These are phyloP conservation scores for Candida pseudoviswanathii DNA, from an alignment of 1,139 yeast genomes.

Conservation along the genomic window DNA sequence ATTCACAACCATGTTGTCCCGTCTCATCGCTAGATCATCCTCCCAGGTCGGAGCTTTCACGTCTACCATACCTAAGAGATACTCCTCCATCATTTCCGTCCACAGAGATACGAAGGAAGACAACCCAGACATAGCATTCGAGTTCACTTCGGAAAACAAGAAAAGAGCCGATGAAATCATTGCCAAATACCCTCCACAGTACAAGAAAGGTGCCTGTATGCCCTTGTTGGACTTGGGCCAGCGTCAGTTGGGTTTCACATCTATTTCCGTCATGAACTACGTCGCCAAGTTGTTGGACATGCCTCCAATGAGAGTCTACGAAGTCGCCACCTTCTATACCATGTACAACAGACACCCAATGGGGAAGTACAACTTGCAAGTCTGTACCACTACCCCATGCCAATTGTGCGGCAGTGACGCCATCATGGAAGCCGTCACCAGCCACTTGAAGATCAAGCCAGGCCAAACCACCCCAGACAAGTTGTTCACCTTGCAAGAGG, in stretches of 20 bases:
- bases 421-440: conserved; percentile 69
- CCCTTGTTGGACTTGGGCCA: conserved; percentile 86
- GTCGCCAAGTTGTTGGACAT: conserved; percentile 83
- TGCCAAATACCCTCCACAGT: conserved; percentile 82
- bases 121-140: conserved; percentile 71
- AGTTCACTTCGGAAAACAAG: conserved; percentile 69
- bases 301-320: conserved; percentile 96
- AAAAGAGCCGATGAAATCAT: conserved; percentile 73
- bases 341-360: conserved; percentile 89
- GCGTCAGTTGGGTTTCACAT: conserved; percentile 85
- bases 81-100: conserved; percentile 55
- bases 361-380: conserved; percentile 83
- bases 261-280: conserved; percentile 90
- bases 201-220: conserved; percentile 88
- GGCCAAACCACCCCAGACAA: conserved; percentile 82
- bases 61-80: conserved; percentile 23
- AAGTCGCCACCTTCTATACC: conserved; percentile 90
- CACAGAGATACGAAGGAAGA: conserved; percentile 75
- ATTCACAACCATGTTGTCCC: conserved; percentile 19
- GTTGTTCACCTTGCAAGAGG: conserved; percentile 81
- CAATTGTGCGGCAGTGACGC: conserved; percentile 83
- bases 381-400: conserved; percentile 91
- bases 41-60: conserved; percentile 2
- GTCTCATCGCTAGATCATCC: conserved; percentile 11
- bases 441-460: conserved; percentile 65